Base-by-base conservation (phyloP, 176 grass and related monocot species). In the Oryza glumipatula region DNA sequence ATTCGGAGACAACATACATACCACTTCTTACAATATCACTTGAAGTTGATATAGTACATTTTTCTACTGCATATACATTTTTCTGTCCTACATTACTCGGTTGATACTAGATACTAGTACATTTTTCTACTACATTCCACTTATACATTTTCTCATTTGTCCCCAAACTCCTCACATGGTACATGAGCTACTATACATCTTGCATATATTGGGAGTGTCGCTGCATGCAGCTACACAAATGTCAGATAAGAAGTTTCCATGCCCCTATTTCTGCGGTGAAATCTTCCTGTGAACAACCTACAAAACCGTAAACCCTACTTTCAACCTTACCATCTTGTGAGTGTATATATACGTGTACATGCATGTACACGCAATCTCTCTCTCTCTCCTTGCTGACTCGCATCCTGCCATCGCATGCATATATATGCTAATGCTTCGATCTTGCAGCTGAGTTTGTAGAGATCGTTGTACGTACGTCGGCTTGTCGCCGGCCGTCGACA, bases 231-330 rank as follows among this genome's bases (percentile, higher is more conserved):
- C 39, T 41, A 41, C 38, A 39, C 30, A 32, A 3, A 7, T 41
- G 54, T 16, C 16, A 74, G 32, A 46, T 86, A 80, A 73, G 44
- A 90, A 90, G 83, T 82, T 86, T 89, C 78, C 67, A 56, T 9
- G 72, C n/a, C 66, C 47, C 60, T 52, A 15, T 68, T 68, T 67
- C 21, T 79, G 74, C 19, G 70, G 81, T 72, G 76, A 81, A 88
- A 72, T 92, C 90, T 92, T 92, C 74, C 79, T 83, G 89, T 92
- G 90, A 92, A 70, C 78, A 86, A 92, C 92, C 92, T 92, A 91
- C 74, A 92, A 91, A 84, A 83, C 75, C 16, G 72, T 77, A 76
- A 49, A 92, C 90, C 87, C 69, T 88, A 80, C 68, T 93, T 85
- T 74, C 89, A 94, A 94, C 90, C 90, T 88, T 92, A 88, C 92